A percentile compares a stretch with the other conserved stretches of the same genome.
These are phyloP conservation scores for Sedum album DNA, from an alignment of 164 flowering plant species.

Conservation along the genomic window DNA sequence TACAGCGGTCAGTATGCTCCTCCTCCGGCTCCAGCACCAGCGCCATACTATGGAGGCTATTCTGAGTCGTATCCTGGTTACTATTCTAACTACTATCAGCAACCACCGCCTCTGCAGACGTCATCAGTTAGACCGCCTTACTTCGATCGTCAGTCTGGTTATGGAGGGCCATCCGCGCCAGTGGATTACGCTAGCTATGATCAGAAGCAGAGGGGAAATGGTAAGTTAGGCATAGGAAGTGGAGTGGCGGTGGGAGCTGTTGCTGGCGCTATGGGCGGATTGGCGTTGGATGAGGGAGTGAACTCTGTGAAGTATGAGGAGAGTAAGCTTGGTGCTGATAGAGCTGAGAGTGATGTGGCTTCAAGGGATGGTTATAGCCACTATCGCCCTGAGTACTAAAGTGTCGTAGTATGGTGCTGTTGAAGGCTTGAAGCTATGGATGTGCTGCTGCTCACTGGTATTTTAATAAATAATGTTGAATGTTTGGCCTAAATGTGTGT, in stretches of 20 bases:
- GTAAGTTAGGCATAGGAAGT: conserved; percentile 44
- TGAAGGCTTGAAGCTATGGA: not conserved
- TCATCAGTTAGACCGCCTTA: conserved; percentile 18
- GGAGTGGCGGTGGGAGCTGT: conserved; percentile 65
- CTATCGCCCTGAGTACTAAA: conserved; percentile 36
- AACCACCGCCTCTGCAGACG: not conserved
- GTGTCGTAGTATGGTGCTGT: not conserved
- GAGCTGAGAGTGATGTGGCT: conserved; percentile 34
- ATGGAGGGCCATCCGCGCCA: conserved; percentile 65
- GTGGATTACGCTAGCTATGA: conserved; percentile 51
- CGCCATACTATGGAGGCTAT: conserved; percentile 22
- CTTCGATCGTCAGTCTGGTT: conserved; percentile 29
- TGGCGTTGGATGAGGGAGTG: conserved; percentile 64
- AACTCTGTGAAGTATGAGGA: conserved; percentile 57
- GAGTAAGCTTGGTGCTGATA: conserved; percentile 44
- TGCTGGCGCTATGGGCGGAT: conserved; percentile 56
- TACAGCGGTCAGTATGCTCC: conserved; percentile 14
- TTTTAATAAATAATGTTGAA: not conserved
- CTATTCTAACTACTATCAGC: conserved; percentile 29
- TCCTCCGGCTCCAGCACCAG: conserved; percentile 16
- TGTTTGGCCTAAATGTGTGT: not conserved
- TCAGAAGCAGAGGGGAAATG: conserved; percentile 25
- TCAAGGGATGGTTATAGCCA: conserved; percentile 43
- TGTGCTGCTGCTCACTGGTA: not conserved
- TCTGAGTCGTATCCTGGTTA: conserved; percentile 19